Percentiles rank a stretch among this genome's conserved stretches.
These are phyloP conservation scores for Populus tomentosa DNA, from an alignment of 441 rosid genomes.

Conservation along the genomic window DNA sequence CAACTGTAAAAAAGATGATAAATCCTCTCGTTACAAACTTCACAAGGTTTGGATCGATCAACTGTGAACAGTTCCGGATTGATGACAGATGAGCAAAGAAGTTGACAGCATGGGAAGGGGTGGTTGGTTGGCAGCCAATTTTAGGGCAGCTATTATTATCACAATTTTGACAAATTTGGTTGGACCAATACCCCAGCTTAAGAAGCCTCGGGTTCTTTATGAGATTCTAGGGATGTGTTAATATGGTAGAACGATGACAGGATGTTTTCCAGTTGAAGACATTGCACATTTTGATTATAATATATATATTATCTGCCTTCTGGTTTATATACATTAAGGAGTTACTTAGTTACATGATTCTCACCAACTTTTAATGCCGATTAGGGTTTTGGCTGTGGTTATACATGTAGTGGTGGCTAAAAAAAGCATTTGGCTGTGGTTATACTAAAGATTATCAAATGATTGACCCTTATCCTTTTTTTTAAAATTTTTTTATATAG, in stretches of 20 bases:
- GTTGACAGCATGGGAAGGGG: neutral
- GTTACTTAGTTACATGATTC: neutral
- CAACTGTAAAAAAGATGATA: constrained; percentile 26
- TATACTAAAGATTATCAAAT: no score
- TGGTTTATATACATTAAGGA: neutral
- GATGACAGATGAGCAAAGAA: neutral
- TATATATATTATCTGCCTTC: neutral
- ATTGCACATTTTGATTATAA: neutral
- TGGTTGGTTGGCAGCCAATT: neutral
- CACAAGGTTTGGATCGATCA: constrained; percentile 30
- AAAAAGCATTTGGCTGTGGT: no score
- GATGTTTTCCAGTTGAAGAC: neutral
- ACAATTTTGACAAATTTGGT: neutral
- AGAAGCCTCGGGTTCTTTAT: neutral
- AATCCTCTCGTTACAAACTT: constrained; percentile 28
- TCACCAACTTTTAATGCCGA: neutral
- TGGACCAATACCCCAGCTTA: neutral
- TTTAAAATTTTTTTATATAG: no score
- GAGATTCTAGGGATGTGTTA: neutral
- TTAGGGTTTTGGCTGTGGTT: no score
- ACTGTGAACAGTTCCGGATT: constrained; percentile 36
- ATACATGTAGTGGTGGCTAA: no score
- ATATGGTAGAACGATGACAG: neutral
- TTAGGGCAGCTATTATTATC: neutral
- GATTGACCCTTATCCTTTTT: no score